These are phyloP conservation scores for Lachancea thermotolerans DNA, from an alignment of 805 yeast genomes.

Conservation along the genomic window DNA sequence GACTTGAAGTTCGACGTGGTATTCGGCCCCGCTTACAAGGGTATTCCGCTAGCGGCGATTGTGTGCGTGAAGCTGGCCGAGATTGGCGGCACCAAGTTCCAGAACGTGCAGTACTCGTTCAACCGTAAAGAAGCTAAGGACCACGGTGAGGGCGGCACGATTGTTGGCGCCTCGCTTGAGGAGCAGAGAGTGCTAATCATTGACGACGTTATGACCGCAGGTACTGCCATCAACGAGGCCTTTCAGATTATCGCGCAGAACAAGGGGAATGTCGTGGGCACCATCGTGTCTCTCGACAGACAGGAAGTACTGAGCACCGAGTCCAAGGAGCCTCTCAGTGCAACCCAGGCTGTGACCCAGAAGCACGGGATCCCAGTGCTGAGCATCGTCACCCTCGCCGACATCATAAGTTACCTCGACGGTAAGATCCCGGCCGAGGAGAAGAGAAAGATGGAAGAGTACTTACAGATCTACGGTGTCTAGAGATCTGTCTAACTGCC, in stretches of 20 bases:
- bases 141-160: slow-evolving; percentile 96
- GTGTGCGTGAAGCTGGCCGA: slow-evolving; percentile 91
- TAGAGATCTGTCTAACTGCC: slow-evolving; percentile 2
- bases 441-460: slow-evolving; percentile 49
- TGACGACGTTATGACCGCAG: slow-evolving; percentile 98
- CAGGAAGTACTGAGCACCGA: slow-evolving; percentile 78
- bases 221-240: slow-evolving; percentile 96
- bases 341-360: slow-evolving; percentile 72
- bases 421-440: slow-evolving; percentile 52
- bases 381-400: slow-evolving; percentile 68
- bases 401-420: slow-evolving; percentile 60
- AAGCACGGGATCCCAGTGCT: slow-evolving; percentile 76
- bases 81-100: slow-evolving; percentile 73
- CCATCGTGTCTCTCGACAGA: slow-evolving; percentile 89
- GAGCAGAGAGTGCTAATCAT: slow-evolving; percentile 75
- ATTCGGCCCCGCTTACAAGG: slow-evolving; percentile 98
- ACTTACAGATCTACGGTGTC: slow-evolving; percentile 39
- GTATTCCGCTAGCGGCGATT: slow-evolving; percentile 90
- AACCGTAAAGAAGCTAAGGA: slow-evolving; percentile 95
- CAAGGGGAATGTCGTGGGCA: slow-evolving; percentile 71
- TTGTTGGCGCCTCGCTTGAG: slow-evolving; percentile 75
- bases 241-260: slow-evolving; percentile 65
- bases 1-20: slow-evolving; percentile 82
- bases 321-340: slow-evolving; percentile 43
- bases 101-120: slow-evolving; percentile 77